Percentiles rank a stretch among this genome's conserved stretches.
Evolutionary conservation across 73 alveolate species (phyloP).

Genomic region (Paramecium tetraurelia): DNA sequence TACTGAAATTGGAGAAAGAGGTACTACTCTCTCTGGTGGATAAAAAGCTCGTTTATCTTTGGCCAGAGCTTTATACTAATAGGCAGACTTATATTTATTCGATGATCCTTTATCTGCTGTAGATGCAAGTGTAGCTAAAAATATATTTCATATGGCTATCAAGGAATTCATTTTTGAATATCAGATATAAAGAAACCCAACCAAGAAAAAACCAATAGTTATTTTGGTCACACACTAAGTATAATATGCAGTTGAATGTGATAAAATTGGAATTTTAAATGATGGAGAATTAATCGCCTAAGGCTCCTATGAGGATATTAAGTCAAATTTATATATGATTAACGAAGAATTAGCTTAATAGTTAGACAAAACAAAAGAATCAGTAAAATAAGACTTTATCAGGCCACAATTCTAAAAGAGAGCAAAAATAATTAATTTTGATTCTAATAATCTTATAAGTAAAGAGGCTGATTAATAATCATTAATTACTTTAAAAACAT

Average conservation of each 20-base stretch:
- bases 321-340: background rate
- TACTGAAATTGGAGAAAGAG: conserved; percentile 93
- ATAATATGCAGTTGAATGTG: conserved; percentile 59
- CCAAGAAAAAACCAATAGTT: conserved; percentile 50
- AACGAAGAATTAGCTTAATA: background rate
- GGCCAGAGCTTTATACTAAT: conserved; percentile 87
- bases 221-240: conserved; percentile 76
- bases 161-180: conserved; percentile 55
- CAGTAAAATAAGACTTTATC: background rate
- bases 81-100: conserved; percentile 70
- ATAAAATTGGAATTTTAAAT: conserved; percentile 47
- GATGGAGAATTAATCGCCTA: conserved; percentile 51
- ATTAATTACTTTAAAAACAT: background rate
- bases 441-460: background rate
- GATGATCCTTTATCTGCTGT: conserved; percentile 82
- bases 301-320: conserved; percentile 48
- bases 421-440: background rate
- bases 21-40: conserved; percentile 84
- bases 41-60: conserved; percentile 85
- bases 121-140: conserved; percentile 73
- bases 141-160: conserved; percentile 47
- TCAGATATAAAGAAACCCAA: background rate
- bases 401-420: background rate
- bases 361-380: background rate
- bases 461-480: background rate